These are phyloP conservation scores for Dipteronia sinensis DNA, from an alignment of 345 rosid species.

Conservation along the genomic window DNA sequence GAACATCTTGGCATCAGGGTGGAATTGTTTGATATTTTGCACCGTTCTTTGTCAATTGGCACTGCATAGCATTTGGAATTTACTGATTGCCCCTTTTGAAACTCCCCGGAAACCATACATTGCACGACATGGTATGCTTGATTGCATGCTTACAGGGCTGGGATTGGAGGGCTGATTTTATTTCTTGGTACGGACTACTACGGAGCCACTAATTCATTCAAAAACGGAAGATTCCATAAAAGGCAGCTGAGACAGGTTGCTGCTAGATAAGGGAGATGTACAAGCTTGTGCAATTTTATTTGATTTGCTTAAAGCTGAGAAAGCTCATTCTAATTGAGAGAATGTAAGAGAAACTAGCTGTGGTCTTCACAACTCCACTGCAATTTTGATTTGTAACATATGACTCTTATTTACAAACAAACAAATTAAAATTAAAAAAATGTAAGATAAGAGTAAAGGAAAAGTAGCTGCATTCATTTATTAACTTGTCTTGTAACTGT, in stretches of 20 bases:
- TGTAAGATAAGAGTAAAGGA: constrained; percentile 40
- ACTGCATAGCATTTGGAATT: constrained; percentile 11
- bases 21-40: constrained; percentile 16
- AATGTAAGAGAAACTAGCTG: constrained; percentile 28
- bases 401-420: constrained; percentile 33
- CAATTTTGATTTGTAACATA: constrained; percentile 66
- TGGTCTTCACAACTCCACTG: constrained; percentile 34
- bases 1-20: constrained; percentile 15
- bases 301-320: constrained; percentile 27
- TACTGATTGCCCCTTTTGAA: not conserved
- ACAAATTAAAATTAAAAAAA: constrained; percentile 8
- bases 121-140: not conserved
- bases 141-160: not conserved
- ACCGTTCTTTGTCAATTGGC: constrained; percentile 11
- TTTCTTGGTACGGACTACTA: constrained; percentile 4
- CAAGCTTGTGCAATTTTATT: constrained; percentile 29
- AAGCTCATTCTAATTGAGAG: constrained; percentile 31
- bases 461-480: constrained; percentile 39
- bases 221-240: constrained; percentile 19
- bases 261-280: constrained; percentile 14
- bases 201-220: constrained; percentile 30
- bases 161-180: constrained; percentile 6
- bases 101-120: not conserved
- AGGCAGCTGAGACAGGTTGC: constrained; percentile 17
- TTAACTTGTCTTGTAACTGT: constrained; percentile 27